Evolutionary conservation across 495 filamentous ascomycete species (phyloP), one percentile per base, ranked within the genome.

Genomic region (Neurospora sp.): DNA sequence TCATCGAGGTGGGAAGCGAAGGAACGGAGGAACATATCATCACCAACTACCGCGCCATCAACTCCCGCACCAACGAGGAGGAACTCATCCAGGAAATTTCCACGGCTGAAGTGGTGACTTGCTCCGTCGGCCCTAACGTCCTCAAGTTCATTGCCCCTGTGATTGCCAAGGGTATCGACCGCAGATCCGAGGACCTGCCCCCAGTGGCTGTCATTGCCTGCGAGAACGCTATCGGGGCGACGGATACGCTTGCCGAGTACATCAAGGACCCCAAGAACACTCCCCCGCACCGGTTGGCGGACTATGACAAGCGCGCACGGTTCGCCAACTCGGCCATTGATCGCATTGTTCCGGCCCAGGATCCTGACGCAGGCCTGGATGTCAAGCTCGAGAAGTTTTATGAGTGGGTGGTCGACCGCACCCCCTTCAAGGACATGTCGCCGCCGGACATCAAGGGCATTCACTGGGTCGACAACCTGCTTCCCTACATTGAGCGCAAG

Each of bases 241-340:
- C 96, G 8, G 92, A 96, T 78, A 90, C 90, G 1, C 89, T 97
- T 45, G 90, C 90, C 72, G 87, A 86, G 47, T 90, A 91, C 85
- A 95, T 97, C 86, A 91, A 93, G 83, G 83, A 92, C 44, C 82
- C 85, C 65, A 83, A 88, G 71, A 88, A 92, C 81, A 92, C 91
- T 18, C 81, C 86, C 68, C 74, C 84, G 44, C 83, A 88, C 72
- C 87, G 88, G 65, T 79, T 93, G 4, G 83, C 85, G 4, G 84
- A 88, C 70, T 86, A 91, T 76, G 83, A 86, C 76, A 82, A 89
- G 75, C 88, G 90, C 68, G 91, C 91, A 9, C 88, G 90, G 73
- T 98, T 95, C 79, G 95, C 94, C 82, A 98, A 98, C 86, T 97
- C 93, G 69, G 94, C 96, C 74, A 97, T 98, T 78, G 96, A 99